Percentiles rank a stretch among this genome's conserved stretches.
Evolutionary conservation across 2,329 filamentous ascomycete genomes (phyloP).

Genomic region (Penicillium sp.): DNA sequence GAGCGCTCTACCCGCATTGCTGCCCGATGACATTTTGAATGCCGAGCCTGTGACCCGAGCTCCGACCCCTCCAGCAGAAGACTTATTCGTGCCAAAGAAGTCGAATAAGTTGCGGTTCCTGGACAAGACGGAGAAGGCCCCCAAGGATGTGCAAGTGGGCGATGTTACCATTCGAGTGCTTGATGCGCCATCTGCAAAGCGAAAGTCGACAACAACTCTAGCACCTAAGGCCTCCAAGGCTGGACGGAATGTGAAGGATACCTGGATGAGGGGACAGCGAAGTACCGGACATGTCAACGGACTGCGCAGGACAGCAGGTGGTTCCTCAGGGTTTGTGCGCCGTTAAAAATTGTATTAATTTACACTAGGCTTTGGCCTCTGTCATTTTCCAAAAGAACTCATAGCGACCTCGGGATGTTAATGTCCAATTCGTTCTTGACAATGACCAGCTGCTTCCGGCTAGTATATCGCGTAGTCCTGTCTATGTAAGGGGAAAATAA

Average conservation of each 20-base stretch:
- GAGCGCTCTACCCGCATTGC: slow-evolving; percentile 48
- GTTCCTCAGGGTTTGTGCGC: slow-evolving; percentile 39
- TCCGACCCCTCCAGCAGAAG: slow-evolving; percentile 46
- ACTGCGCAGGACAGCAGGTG: slow-evolving; percentile 38
- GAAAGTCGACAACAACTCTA: slow-evolving; percentile 40
- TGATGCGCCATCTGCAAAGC: slow-evolving; percentile 33
- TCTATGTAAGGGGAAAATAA: not conserved
- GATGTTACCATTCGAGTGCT: slow-evolving; percentile 52
- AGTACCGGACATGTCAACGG: slow-evolving; percentile 34
- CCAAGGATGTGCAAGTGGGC: slow-evolving; percentile 53
- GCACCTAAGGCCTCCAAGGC: slow-evolving; percentile 47
- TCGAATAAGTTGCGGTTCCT: slow-evolving; percentile 51
- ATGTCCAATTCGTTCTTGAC: not conserved
- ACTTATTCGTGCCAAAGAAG: slow-evolving; percentile 25
- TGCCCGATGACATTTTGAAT: slow-evolving; percentile 54
- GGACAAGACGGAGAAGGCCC: slow-evolving; percentile 47
- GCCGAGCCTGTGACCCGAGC: slow-evolving; percentile 46
- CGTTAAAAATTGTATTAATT: slow-evolving; percentile 20
- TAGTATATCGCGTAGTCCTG: not conserved
- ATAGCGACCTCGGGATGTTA: slow-evolving; percentile 4
- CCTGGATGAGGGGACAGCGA: slow-evolving; percentile 40
- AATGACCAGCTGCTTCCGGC: not conserved
- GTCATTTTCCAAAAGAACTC: slow-evolving; percentile 1
- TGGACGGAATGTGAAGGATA: slow-evolving; percentile 38
- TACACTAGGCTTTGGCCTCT: not conserved